A percentile compares a stretch with the other conserved stretches of the same genome.
phyloP scores from a whole-genome alignment of 2,329 filamentous ascomycete species.

The Xylaria polymorpha region DNA sequence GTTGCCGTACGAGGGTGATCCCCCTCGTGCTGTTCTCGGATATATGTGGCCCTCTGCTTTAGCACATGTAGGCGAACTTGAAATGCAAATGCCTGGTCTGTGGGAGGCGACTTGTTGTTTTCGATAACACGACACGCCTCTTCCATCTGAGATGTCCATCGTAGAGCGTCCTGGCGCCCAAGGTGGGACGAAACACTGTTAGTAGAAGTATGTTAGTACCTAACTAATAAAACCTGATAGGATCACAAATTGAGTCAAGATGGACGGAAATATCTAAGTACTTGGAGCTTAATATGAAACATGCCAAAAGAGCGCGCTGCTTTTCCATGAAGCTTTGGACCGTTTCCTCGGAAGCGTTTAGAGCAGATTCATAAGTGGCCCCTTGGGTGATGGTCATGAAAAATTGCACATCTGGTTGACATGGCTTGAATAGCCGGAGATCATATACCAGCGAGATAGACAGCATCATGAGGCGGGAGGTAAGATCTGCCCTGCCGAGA shows the following conservation, averaged over 20 bases:
- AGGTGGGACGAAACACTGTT: slow-evolving; percentile 51
- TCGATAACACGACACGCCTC: slow-evolving; percentile 49
- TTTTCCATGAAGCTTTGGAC: slow-evolving; percentile 44
- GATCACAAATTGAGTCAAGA: neutral
- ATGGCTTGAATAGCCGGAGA: slow-evolving; percentile 51
- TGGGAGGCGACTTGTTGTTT: slow-evolving; percentile 43
- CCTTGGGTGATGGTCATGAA: slow-evolving; percentile 50
- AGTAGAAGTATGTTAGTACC: neutral
- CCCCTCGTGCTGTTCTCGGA: slow-evolving; percentile 49
- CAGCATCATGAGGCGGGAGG: slow-evolving; percentile 53
- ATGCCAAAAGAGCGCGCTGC: slow-evolving; percentile 49
- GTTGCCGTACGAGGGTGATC: slow-evolving; percentile 27
- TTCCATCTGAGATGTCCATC: slow-evolving; percentile 56
- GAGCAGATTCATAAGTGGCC: slow-evolving; percentile 40
- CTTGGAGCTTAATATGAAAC: slow-evolving; percentile 48
- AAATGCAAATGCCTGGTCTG: slow-evolving; percentile 49
- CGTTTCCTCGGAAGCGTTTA: slow-evolving; percentile 29
- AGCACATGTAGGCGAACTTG: slow-evolving; percentile 54
- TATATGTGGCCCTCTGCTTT: slow-evolving; percentile 47
- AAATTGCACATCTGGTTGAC: slow-evolving; percentile 45
- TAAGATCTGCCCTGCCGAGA: slow-evolving; percentile 47
- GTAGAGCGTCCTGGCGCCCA: slow-evolving; percentile 50
- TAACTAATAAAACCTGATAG: neutral
- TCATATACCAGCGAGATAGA: slow-evolving; percentile 54
- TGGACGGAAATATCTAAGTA: slow-evolving; percentile 11